A percentile compares a stretch with the other conserved stretches of the same genome.
Evolutionary conservation across 345 rosid genomes (phyloP).

Genomic region (Sonneratia caseolaris): DNA sequence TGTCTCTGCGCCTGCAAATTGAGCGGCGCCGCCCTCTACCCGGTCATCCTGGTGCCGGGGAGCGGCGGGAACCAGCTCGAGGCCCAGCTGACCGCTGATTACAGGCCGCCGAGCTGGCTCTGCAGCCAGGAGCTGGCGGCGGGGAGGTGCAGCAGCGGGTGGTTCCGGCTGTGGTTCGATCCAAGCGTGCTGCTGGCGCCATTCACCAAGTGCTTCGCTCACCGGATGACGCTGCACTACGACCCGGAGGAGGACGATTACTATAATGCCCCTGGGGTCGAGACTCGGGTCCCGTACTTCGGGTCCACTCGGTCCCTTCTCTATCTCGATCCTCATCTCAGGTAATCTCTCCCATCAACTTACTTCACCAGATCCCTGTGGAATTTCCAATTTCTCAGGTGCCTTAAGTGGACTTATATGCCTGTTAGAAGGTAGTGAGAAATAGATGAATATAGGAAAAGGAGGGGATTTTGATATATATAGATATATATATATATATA

Average conservation of each 20-base stretch:
- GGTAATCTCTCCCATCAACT: constrained; percentile 24
- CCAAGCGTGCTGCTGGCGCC: constrained; percentile 51
- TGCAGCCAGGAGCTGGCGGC: constrained; percentile 52
- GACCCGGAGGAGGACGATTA: constrained; percentile 54
- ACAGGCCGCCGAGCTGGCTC: constrained; percentile 40
- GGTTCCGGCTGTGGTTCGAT: constrained; percentile 93
- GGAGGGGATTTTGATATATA: no score
- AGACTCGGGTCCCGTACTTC: constrained; percentile 51
- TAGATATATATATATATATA: no score
- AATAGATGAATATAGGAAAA: no score
- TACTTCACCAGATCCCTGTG: no score
- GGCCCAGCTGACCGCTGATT: constrained; percentile 46
- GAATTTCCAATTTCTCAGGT: no score
- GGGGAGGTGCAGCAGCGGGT: constrained; percentile 40
- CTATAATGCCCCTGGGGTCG: constrained; percentile 61
- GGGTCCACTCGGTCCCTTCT: constrained; percentile 72
- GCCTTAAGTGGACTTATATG: no score
- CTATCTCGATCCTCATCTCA: constrained; percentile 55
- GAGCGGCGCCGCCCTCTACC: constrained; percentile 35
- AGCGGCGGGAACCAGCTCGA: constrained; percentile 86
- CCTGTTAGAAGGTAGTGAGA: no score
- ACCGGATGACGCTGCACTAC: constrained; percentile 65
- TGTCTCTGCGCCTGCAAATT: constrained; percentile 23
- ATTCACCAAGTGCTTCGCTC: constrained; percentile 60
- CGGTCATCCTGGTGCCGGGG: constrained; percentile 70